phyloP scores from a whole-genome alignment of 108 stramenopile genomes.

The Skeletonema menzelii region DNA sequence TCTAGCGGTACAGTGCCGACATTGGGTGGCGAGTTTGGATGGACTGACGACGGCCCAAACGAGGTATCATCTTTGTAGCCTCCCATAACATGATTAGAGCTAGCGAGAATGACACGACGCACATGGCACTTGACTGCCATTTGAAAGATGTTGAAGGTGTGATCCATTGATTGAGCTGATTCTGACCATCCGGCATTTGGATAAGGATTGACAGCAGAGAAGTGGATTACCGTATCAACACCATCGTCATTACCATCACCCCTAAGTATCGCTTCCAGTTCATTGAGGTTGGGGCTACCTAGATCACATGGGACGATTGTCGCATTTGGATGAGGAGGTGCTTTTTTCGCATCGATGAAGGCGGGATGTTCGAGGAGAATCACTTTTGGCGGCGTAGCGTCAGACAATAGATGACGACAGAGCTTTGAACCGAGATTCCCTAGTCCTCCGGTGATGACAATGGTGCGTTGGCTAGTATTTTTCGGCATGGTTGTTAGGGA shows the following conservation, averaged over 20 bases:
- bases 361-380: constrained; percentile 47
- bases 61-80: constrained; percentile 47
- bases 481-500: constrained; percentile 2
- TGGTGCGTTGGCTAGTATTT: constrained; percentile 2
- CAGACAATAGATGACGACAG: constrained; percentile 31
- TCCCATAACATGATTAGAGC: constrained; percentile 57
- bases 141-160: constrained; percentile 41
- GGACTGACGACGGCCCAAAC: constrained; percentile 33
- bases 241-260: background rate
- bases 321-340: constrained; percentile 25
- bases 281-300: constrained; percentile 13
- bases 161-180: constrained; percentile 45
- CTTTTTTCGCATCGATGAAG: constrained; percentile 18
- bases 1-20: constrained; percentile 39
- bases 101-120: constrained; percentile 44
- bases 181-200: constrained; percentile 49
- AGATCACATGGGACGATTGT: constrained; percentile 33
- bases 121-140: constrained; percentile 24
- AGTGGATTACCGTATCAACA: constrained; percentile 38
- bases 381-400: constrained; percentile 16
- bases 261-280: background rate
- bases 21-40: constrained; percentile 24
- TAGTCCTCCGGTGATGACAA: constrained; percentile 50
- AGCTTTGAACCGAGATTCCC: constrained; percentile 52
- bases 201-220: constrained; percentile 54